Conservation (phyloP, 1,284 basidiomycete genomes). For the Trichosporon sp. region DNA sequence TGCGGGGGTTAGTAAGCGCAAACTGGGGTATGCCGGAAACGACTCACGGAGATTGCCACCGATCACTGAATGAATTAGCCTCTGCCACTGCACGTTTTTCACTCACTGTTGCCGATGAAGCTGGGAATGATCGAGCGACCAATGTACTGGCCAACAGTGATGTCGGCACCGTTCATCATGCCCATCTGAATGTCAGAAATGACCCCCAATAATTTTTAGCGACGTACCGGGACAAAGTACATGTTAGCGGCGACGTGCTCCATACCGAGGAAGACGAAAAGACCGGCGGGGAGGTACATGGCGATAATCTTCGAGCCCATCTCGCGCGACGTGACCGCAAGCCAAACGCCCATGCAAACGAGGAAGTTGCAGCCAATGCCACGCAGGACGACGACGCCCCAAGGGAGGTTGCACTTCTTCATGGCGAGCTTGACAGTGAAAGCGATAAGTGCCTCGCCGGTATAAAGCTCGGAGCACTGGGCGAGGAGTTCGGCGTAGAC, state of each 20-base stretch:
- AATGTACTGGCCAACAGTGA: slow-evolving; percentile 36
- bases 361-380: slow-evolving; percentile 55
- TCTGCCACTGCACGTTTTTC: not conserved
- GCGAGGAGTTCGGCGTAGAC: slow-evolving; percentile 45
- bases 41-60: slow-evolving; percentile 26
- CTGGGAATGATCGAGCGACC: slow-evolving; percentile 36
- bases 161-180: slow-evolving; percentile 43
- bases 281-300: slow-evolving; percentile 49
- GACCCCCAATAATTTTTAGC: not conserved
- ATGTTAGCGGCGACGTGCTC: slow-evolving; percentile 55
- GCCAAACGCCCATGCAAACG: slow-evolving; percentile 32
- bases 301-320: slow-evolving; percentile 50
- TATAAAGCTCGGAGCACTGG: slow-evolving; percentile 35
- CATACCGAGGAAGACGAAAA: slow-evolving; percentile 49
- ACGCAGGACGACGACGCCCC: slow-evolving; percentile 44
- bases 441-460: slow-evolving; percentile 27
- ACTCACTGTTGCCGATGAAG: slow-evolving; percentile 39
- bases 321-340: slow-evolving; percentile 39
- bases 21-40: not conserved
- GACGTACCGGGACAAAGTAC: slow-evolving; percentile 34
- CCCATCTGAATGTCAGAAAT: slow-evolving; percentile 43
- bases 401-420: slow-evolving; percentile 34
- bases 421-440: slow-evolving; percentile 30
- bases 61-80: slow-evolving; percentile 22
- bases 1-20: not conserved